A percentile compares a stretch with the other conserved stretches of the same genome.
Conservation (phyloP, 257 asterid genomes). For the Verbena officinalis region DNA sequence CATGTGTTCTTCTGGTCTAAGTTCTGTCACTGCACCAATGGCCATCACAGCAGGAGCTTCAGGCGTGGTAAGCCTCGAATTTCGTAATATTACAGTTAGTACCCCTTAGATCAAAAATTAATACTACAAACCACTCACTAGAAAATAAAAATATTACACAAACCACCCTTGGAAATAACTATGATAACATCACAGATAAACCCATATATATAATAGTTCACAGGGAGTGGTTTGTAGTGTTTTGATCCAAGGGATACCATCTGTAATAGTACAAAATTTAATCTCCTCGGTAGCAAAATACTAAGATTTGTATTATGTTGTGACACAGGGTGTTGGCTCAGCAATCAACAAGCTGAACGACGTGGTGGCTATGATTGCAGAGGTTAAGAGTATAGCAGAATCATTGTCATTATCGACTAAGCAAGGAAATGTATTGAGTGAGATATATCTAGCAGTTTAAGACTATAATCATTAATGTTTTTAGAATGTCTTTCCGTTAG, state of each 20-base stretch:
- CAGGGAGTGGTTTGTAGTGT: no score
- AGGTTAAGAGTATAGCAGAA: slow-evolving; percentile 71
- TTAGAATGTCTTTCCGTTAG: background rate
- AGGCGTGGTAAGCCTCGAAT: slow-evolving; percentile 64
- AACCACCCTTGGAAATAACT: no score
- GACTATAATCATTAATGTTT: slow-evolving; percentile 28
- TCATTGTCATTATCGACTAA: slow-evolving; percentile 45
- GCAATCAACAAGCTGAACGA: slow-evolving; percentile 91
- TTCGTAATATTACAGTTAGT: no score
- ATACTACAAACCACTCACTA: no score
- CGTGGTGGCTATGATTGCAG: slow-evolving; percentile 89
- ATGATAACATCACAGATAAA: no score
- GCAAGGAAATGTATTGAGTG: slow-evolving; percentile 30
- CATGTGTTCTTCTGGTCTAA: slow-evolving; percentile 90
- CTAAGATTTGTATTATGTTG: background rate
- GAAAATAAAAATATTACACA: no score
- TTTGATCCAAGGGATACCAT: no score
- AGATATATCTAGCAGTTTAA: slow-evolving; percentile 42
- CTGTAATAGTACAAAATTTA: no score
- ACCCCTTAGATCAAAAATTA: no score
- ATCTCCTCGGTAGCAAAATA: background rate
- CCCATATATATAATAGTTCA: no score
- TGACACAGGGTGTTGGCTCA: slow-evolving; percentile 86
- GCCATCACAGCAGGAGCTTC: slow-evolving; percentile 93
- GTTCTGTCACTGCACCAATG: slow-evolving; percentile 91